phyloP scores from a whole-genome alignment of 176 grass and related monocot species.

The Hordeum marinum region DNA sequence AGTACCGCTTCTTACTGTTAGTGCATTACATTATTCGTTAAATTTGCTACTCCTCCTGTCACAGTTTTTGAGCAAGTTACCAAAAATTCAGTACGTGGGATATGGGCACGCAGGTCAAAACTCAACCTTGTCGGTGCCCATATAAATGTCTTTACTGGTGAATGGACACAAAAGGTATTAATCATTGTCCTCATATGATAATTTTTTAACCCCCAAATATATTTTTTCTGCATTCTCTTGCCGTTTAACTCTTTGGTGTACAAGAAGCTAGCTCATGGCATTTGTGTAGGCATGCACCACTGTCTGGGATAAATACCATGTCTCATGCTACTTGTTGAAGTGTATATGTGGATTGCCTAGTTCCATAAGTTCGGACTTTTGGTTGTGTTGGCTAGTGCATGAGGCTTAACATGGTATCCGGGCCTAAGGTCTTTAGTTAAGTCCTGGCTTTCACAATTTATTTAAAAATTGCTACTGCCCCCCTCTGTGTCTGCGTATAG shows the following conservation, averaged over 20 bases:
- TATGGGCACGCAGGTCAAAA: slow-evolving; percentile 90
- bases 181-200: background rate
- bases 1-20: background rate
- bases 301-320: slow-evolving; percentile 11
- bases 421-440: too few relatives aligned
- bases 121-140: slow-evolving; percentile 95
- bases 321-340: too few relatives aligned
- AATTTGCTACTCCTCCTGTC: slow-evolving; percentile 16
- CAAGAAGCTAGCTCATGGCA: slow-evolving; percentile 3
- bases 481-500: too few relatives aligned
- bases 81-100: slow-evolving; percentile 87
- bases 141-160: slow-evolving; percentile 96
- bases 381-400: too few relatives aligned
- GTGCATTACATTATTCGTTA: background rate
- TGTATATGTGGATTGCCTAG: too few relatives aligned
- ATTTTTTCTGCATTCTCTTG: background rate
- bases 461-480: too few relatives aligned
- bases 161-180: slow-evolving; percentile 98
- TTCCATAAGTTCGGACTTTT: too few relatives aligned
- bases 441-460: too few relatives aligned
- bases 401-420: too few relatives aligned
- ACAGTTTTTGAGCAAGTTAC: slow-evolving; percentile 94
- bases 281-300: background rate
- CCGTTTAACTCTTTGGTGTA: background rate
- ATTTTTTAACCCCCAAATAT: background rate